Conservation (phyloP, 768 basidiomycete species). For the Chiua virens region DNA sequence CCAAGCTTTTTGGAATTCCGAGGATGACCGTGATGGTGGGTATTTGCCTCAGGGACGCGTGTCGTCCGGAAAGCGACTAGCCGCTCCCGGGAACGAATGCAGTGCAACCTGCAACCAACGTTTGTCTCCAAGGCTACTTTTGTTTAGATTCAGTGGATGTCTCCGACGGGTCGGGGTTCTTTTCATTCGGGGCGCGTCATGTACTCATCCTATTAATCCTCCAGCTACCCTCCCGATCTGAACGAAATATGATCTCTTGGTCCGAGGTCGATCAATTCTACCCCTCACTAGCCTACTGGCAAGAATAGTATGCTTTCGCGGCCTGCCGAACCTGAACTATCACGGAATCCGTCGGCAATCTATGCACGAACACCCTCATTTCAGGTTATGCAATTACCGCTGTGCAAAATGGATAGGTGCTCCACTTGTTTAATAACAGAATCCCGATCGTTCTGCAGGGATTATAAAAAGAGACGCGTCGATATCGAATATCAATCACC, state of each 20-base stretch:
- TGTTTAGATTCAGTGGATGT: background rate
- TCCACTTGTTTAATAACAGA: too few species aligned
- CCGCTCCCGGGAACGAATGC: too few species aligned
- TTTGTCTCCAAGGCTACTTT: too few species aligned
- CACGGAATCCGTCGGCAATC: too few species aligned
- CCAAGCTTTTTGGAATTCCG: background rate
- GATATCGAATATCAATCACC: too few species aligned
- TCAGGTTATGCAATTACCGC: too few species aligned
- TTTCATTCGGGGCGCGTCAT: background rate
- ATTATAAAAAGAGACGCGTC: too few species aligned
- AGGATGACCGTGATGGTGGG: background rate
- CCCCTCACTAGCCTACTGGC: background rate
- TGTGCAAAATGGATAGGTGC: too few species aligned
- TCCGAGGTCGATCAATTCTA: slow-evolving; percentile 6
- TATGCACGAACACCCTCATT: too few species aligned
- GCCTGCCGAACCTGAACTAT: slow-evolving; percentile 5
- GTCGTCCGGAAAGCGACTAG: background rate
- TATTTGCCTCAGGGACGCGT: background rate
- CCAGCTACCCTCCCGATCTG: too few species aligned
- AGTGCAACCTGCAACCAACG: too few species aligned
- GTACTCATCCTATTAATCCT: background rate
- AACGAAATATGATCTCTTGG: background rate
- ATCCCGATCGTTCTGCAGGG: too few species aligned
- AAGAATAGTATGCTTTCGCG: background rate
- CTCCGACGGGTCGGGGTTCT: background rate